A percentile compares a stretch with the other conserved stretches of the same genome.
These are phyloP conservation scores for Pythium chondricola DNA, from an alignment of 352 stramenopile species.

Conservation along the genomic window DNA sequence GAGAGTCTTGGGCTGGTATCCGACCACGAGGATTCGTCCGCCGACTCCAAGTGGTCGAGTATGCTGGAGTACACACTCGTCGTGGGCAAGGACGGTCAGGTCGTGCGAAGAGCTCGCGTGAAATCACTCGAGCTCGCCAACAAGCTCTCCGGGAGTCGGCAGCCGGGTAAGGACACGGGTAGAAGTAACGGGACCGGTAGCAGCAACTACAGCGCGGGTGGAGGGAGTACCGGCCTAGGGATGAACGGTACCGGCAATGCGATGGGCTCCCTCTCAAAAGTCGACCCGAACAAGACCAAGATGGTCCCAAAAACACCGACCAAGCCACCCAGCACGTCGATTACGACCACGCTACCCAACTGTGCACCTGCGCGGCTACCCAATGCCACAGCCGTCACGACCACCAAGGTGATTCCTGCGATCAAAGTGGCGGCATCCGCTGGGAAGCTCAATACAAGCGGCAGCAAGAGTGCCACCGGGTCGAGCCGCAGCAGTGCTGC, in stretches of 20 bases:
- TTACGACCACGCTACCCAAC: conserved; percentile 58
- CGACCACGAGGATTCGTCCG: conserved; percentile 73
- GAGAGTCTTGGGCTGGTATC: conserved; percentile 50
- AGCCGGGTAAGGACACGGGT: conserved; percentile 44
- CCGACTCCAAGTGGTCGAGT: conserved; percentile 78
- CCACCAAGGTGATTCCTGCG: conserved; percentile 39
- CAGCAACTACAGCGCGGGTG: background rate
- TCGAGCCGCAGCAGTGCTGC: conserved; percentile 30
- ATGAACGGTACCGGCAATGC: conserved; percentile 16
- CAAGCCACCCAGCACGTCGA: conserved; percentile 32
- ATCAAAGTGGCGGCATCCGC: conserved; percentile 47
- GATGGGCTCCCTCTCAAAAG: conserved; percentile 30
- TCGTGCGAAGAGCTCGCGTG: conserved; percentile 71
- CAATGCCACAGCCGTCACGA: conserved; percentile 10
- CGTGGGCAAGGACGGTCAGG: conserved; percentile 76
- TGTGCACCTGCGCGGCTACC: conserved; percentile 38
- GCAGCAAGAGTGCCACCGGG: conserved; percentile 28
- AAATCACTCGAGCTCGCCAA: conserved; percentile 80
- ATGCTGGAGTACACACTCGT: conserved; percentile 85
- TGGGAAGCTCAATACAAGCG: conserved; percentile 36
- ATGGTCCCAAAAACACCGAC: conserved; percentile 33
- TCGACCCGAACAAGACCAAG: conserved; percentile 35
- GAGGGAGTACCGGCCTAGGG: background rate
- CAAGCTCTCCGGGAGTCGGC: conserved; percentile 38
- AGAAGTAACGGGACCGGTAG: conserved; percentile 8